Base-by-base conservation (phyloP, 257 asterid species). In the Scutellaria minor region DNA sequence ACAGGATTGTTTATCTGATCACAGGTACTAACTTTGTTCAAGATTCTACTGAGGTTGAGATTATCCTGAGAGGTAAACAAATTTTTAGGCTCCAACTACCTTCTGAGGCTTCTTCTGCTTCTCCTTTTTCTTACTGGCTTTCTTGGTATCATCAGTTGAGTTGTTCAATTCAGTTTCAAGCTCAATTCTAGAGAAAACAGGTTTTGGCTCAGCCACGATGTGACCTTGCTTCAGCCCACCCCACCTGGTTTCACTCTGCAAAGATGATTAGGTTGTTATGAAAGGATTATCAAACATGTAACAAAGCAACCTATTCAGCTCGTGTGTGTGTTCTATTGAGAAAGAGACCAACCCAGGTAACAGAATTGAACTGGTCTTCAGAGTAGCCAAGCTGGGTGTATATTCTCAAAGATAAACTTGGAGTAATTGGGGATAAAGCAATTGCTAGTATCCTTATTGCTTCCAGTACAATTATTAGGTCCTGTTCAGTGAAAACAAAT, bases 301-400 rank as follows among this genome's bases (percentile, higher is more conserved):
- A 12, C 14, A 63, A 18, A 20, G 48, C 35, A 61, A 40, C 6
- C 58, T 52, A 52, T 14, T 24, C 58, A 52, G 58, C 58, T 14
- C n/a, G 68, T 8, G 31, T 5, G 22, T 60, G 27, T 1, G 14
- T 9, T 31, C 37, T 31, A 31, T 31, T 39, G 79, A 79, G 75
- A 85, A 76, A 78, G 81, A 48, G 65, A 44, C 62, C 3, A 54
- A 93, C 96, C 98, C 97, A 94, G 51, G 88, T 76, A 74, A 84
- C 63, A 64, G 86, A 84, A 53, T 83, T 75, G 88, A 91, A 94
- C 72, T 91, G 86, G 74, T 89, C 95, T 77, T 91, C 83, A 0
- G 97, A 73, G 85, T 61, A 91, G 79, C 99, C 99, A 5, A 94
- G 98, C 85, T 91, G 99, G 48, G 89, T 72, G 80, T 85, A 94